These are phyloP conservation scores for Podila minutissima DNA, from an alignment of 192 early-diverging fungal species.

Conservation along the genomic window DNA sequence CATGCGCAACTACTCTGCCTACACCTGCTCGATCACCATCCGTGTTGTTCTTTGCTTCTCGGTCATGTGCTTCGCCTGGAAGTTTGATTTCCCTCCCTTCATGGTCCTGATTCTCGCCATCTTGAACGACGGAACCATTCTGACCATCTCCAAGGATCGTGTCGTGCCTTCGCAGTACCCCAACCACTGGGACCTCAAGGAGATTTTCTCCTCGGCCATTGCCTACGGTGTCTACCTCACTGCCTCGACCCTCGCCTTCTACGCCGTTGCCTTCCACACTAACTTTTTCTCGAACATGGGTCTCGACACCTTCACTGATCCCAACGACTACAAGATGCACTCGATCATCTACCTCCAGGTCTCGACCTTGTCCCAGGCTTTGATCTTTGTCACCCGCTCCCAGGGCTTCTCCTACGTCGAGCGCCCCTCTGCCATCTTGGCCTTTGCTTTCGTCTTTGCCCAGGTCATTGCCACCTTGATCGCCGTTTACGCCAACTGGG, in stretches of 20 bases:
- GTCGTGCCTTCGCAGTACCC: constrained; percentile 83
- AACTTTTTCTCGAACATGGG: constrained; percentile 75
- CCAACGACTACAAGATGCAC: constrained; percentile 73
- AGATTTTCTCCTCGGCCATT: constrained; percentile 89
- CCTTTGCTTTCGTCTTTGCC: constrained; percentile 72
- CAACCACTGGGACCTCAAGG: constrained; percentile 89
- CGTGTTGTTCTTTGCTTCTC: constrained; percentile 79
- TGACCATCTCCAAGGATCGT: constrained; percentile 92
- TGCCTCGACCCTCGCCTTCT: constrained; percentile 81
- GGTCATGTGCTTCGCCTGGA: constrained; percentile 78
- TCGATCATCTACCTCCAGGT: constrained; percentile 86
- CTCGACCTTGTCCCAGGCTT: constrained; percentile 79
- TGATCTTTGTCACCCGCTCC: constrained; percentile 83
- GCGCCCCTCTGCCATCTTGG: constrained; percentile 75
- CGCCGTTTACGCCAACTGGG: constrained; percentile 85
- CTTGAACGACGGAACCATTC: constrained; percentile 92
- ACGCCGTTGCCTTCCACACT: constrained; percentile 68
- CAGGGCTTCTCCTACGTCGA: constrained; percentile 82
- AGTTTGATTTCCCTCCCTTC: constrained; percentile 86
- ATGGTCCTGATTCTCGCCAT: constrained; percentile 90
- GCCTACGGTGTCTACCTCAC: constrained; percentile 87
- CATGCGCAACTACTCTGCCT: constrained; percentile 92
- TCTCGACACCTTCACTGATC: constrained; percentile 37
- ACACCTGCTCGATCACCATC: constrained; percentile 91
- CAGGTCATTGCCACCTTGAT: constrained; percentile 84